phyloP scores from a whole-genome alignment of 495 filamentous ascomycete genomes.

The Xylaria longipes region DNA sequence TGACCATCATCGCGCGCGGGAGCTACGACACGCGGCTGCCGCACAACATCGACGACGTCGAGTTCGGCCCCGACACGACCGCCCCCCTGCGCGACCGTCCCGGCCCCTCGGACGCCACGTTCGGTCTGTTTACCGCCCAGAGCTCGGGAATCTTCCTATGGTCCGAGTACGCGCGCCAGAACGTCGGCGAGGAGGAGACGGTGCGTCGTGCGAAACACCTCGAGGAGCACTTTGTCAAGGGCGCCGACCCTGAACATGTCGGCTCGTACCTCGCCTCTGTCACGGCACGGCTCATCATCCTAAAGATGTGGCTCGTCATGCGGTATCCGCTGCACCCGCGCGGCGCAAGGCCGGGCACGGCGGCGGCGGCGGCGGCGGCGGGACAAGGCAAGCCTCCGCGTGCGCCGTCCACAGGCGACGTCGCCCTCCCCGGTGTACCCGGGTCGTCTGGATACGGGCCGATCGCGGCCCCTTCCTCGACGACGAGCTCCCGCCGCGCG shows the following conservation, averaged over 20 bases:
- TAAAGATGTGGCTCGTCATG: conserved; percentile 68
- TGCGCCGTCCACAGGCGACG: too few species aligned
- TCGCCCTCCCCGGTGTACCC: background rate
- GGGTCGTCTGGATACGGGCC: background rate
- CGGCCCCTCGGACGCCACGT: conserved; percentile 73
- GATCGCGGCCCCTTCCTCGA: conserved; percentile 14
- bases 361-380: too few species aligned
- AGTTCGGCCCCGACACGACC: conserved; percentile 65
- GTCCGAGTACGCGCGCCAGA: conserved; percentile 34
- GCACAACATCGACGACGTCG: conserved; percentile 72
- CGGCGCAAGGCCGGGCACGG: background rate
- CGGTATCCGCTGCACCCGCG: conserved; percentile 63
- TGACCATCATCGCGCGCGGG: conserved; percentile 64
- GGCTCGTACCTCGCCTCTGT: conserved; percentile 39
- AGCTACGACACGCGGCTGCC: conserved; percentile 69
- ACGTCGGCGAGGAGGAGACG: conserved; percentile 35
- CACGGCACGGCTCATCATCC: conserved; percentile 59
- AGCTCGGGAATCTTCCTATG: conserved; percentile 58
- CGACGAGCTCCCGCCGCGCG: background rate
- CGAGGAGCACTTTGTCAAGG: conserved; percentile 38
- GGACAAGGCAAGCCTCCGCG: too few species aligned
- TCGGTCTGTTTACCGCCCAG: conserved; percentile 65
- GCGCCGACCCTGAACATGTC: conserved; percentile 34
- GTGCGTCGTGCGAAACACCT: conserved; percentile 36
- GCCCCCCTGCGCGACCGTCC: conserved; percentile 54